Percentiles rank a stretch among this genome's conserved stretches.
These are phyloP conservation scores for Aureobasidium sp. DNA, from an alignment of 2,329 filamentous ascomycete genomes.

Conservation along the genomic window DNA sequence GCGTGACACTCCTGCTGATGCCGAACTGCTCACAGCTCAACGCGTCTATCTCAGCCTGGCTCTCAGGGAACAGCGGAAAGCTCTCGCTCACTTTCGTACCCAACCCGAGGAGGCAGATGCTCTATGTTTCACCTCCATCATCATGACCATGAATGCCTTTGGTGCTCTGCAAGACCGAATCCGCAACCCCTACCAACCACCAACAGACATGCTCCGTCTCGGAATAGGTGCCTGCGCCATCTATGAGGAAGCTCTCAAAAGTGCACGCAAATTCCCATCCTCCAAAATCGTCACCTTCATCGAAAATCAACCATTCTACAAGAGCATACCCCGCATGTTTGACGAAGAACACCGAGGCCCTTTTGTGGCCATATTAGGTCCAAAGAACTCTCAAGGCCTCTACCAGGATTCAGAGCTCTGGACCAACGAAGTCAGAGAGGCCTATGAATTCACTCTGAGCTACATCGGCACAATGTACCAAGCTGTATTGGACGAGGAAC, in stretches of 20 bases:
- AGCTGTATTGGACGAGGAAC: conserved; percentile 23
- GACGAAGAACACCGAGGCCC: conserved; percentile 22
- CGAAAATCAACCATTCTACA: conserved; percentile 6
- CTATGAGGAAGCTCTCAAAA: conserved; percentile 21
- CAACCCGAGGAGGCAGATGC: conserved; percentile 27
- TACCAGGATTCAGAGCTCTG: conserved; percentile 12
- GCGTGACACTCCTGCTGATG: background rate
- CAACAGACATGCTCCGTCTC: conserved; percentile 29
- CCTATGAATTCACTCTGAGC: conserved; percentile 25
- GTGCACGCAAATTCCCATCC: conserved; percentile 21
- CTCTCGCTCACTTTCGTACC: conserved; percentile 22
- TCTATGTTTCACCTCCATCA: conserved; percentile 22
- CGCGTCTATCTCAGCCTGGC: conserved; percentile 18
- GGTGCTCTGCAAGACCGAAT: conserved; percentile 26
- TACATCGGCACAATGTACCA: conserved; percentile 26
- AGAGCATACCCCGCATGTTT: conserved; percentile 22
- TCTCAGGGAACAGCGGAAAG: conserved; percentile 25
- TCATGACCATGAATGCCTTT: conserved; percentile 27
- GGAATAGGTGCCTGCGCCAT: conserved; percentile 25
- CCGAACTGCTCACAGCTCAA: background rate
- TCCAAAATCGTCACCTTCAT: conserved; percentile 7
- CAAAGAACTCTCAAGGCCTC: background rate
- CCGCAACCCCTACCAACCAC: conserved; percentile 25
- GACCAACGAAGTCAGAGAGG: conserved; percentile 21
- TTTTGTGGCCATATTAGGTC: conserved; percentile 20